Base-by-base conservation (phyloP, 495 filamentous ascomycete species). In the Neurospora sp. region DNA sequence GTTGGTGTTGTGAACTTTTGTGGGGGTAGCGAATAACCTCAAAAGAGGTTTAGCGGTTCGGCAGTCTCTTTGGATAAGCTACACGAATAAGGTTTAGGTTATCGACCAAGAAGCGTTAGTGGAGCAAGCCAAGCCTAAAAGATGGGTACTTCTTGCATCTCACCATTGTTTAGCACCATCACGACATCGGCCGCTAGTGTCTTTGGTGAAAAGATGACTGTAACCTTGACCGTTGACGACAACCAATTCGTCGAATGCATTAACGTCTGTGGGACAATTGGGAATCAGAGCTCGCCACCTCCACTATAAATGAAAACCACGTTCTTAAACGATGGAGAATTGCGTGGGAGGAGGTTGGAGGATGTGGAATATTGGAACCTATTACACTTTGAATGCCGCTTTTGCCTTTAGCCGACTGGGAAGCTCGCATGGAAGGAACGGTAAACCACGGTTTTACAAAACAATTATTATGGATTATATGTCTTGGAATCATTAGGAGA, bases 401-500 rank as follows among this genome's bases (percentile, higher is more conserved):
- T 46, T 44, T n/a, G 42, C 18, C 42, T 44, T 20, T 22, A 35
- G 8, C 18, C 53, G 38, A 7, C 37, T 22, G 68, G 5, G 11
- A 8, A 2, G 31, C 39, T 65, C 27, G 69, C 44, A 39, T 35
- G 69, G 39, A 35, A 35, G 35, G 12, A 35, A 35, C 12, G 53
- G 53, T 35, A 61, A 61, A 18, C 27, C 11, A 61, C 53, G 27
- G 65, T 5, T 68, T 70, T 70, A 59, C 69, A 69, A 42, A 44
- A 69, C 38, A 31, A 27, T 27, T 27, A 27, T 27, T 27, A 2
- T 27, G 27, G 27, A 2, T 27, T 27, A 27, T 27, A 27, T 27
- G 27, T 27, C 27, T 27, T 27, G 27, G 27, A 27, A 2, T 27
- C 27, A 27, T 27, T 27, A 27, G 46, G 80, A 82, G 53, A 77